Conservation (phyloP, 1,284 basidiomycete species). For the Cerrena zonata region DNA sequence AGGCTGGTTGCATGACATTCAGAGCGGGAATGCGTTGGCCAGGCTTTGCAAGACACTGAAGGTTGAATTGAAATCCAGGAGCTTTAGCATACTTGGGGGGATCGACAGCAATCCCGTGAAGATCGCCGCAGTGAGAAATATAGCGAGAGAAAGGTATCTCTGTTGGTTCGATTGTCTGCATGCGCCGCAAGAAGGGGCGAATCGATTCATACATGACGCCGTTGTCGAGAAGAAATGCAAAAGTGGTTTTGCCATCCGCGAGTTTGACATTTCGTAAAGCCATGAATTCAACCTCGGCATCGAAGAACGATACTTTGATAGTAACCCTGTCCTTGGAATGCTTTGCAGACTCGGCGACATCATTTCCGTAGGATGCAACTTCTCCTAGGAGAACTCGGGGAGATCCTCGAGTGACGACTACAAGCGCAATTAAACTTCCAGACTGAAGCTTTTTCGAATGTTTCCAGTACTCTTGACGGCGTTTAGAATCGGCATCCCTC, state of each 20-base stretch:
- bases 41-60: not conserved
- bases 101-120: not conserved
- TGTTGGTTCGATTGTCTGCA: conserved; percentile 12
- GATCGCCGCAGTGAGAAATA: not conserved
- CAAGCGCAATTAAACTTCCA: conserved; percentile 21
- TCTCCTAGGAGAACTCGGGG: conserved; percentile 16
- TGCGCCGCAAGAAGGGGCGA: conserved; percentile 19
- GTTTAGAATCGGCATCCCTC: conserved; percentile 13
- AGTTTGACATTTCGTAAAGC: conserved; percentile 16
- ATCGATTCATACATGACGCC: conserved; percentile 22
- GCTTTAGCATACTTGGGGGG: not conserved
- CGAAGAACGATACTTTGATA: conserved; percentile 21
- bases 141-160: not conserved
- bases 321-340: conserved; percentile 13
- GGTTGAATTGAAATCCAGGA: not conserved
- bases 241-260: conserved; percentile 9
- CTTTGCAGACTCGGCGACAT: conserved; percentile 22
- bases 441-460: conserved; percentile 17
- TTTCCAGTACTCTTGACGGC: conserved; percentile 22
- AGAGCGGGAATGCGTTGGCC: not conserved
- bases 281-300: conserved; percentile 21
- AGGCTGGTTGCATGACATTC: not conserved
- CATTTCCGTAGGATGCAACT: conserved; percentile 13
- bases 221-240: conserved; percentile 21
- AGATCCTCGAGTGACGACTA: conserved; percentile 13